Evolutionary conservation across 495 filamentous ascomycete genomes (phyloP).

Genomic region (Aspergillus homomorphus): DNA sequence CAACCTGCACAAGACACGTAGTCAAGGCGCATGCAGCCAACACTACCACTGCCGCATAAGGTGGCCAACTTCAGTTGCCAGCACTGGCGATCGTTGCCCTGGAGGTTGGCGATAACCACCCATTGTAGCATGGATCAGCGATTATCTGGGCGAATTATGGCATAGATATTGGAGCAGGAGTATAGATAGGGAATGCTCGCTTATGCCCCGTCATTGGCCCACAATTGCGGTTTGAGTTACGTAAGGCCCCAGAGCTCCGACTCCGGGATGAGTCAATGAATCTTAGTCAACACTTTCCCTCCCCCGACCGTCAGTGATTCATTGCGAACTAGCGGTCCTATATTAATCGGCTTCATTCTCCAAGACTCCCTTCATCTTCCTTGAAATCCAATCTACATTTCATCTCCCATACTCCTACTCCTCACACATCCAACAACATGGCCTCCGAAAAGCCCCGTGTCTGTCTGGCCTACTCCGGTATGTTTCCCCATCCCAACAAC

Average conservation of each 20-base stretch:
- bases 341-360: neutral
- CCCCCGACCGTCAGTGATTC: neutral
- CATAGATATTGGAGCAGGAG: neutral
- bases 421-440: constrained; percentile 8
- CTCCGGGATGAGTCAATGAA: constrained; percentile 5
- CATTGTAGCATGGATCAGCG: neutral
- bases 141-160: neutral
- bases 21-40: neutral
- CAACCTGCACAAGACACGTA: neutral
- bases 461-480: constrained; percentile 20
- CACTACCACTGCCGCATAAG: neutral
- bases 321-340: constrained; percentile 1
- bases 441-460: constrained; percentile 18
- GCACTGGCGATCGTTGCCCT: neutral
- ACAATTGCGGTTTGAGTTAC: neutral
- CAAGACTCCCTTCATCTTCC: neutral
- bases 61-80: neutral
- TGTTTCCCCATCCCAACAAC: neutral
- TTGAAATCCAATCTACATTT: neutral
- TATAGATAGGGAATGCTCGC: neutral
- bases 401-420: neutral
- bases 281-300: neutral
- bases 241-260: constrained; percentile 2
- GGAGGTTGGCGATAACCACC: neutral
- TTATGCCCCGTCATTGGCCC: constrained; percentile 2